phyloP scores from a whole-genome alignment of 2,329 filamentous ascomycete genomes.

The Coccinonectria pachysandricola region DNA sequence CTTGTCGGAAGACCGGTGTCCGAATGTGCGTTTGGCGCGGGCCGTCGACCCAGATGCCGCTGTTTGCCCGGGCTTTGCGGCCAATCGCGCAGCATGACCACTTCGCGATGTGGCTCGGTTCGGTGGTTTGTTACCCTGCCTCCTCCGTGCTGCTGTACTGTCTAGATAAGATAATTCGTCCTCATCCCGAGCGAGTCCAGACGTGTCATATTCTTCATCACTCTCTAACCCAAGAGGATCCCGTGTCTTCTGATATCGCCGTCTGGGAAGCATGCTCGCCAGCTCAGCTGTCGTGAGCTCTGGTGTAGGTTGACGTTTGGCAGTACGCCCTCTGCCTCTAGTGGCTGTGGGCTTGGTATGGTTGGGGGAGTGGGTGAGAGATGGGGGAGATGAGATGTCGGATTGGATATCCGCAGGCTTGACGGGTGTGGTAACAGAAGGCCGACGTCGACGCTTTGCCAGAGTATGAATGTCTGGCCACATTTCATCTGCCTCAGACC shows the following conservation, averaged over 20 bases:
- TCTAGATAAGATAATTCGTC: conserved; percentile 44
- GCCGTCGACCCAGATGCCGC: conserved; percentile 10
- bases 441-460: conserved; percentile 34
- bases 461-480: conserved; percentile 45
- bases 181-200: conserved; percentile 40
- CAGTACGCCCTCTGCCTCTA: conserved; percentile 22
- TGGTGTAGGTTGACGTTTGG: conserved; percentile 26
- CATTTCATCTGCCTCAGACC: conserved; percentile 32
- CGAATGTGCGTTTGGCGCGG: conserved; percentile 29
- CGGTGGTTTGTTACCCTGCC: conserved; percentile 21
- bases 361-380: conserved; percentile 57
- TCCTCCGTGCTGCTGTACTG: conserved; percentile 24
- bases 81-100: conserved; percentile 13
- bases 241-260: conserved; percentile 32
- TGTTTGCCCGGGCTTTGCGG: conserved; percentile 15
- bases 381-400: conserved; percentile 53
- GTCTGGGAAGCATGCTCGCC: conserved; percentile 42
- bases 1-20: conserved; percentile 48
- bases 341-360: conserved; percentile 22
- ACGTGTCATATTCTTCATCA: conserved; percentile 38
- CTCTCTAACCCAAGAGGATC: conserved; percentile 32
- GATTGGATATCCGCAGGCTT: conserved; percentile 35
- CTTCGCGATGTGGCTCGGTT: conserved; percentile 19
- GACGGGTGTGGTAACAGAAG: conserved; percentile 27
- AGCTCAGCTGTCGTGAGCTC: conserved; percentile 45